A percentile compares a stretch with the other conserved stretches of the same genome.
Evolutionary conservation across 1,139 yeast species (phyloP).

Genomic region (Pichia sp.): DNA sequence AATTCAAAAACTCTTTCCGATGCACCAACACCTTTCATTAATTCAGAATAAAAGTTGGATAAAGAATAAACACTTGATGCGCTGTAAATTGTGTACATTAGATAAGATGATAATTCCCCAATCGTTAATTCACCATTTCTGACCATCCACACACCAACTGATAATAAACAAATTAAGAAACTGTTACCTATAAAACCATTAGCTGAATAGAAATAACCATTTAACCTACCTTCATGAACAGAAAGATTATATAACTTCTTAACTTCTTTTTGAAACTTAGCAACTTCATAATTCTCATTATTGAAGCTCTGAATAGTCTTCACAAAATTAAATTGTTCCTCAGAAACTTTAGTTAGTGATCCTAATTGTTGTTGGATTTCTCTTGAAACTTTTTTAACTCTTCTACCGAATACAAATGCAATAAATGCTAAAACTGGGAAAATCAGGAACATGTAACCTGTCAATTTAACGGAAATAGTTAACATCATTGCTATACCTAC

Average conservation of each 20-base stretch:
- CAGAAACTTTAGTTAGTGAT: slow-evolving; percentile 49
- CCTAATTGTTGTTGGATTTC: slow-evolving; percentile 51
- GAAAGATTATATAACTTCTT: slow-evolving; percentile 41
- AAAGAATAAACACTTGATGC: slow-evolving; percentile 55
- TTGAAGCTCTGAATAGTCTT: slow-evolving; percentile 54
- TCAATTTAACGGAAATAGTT: slow-evolving; percentile 48
- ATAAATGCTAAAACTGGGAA: slow-evolving; percentile 48
- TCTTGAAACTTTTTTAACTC: slow-evolving; percentile 44
- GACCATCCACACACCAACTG: slow-evolving; percentile 49
- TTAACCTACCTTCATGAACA: slow-evolving; percentile 44
- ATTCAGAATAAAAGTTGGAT: slow-evolving; percentile 52
- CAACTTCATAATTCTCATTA: slow-evolving; percentile 37
- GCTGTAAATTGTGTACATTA: slow-evolving; percentile 56
- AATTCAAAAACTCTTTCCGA: slow-evolving; percentile 52
- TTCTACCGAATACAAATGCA: slow-evolving; percentile 48
- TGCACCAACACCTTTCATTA: slow-evolving; percentile 60
- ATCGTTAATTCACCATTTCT: slow-evolving; percentile 44
- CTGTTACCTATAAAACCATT: slow-evolving; percentile 51
- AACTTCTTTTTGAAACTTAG: slow-evolving; percentile 38
- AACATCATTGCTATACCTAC: slow-evolving; percentile 56
- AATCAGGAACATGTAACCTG: slow-evolving; percentile 49
- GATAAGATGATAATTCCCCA: slow-evolving; percentile 52
- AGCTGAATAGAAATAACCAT: slow-evolving; percentile 46
- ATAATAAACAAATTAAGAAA: slow-evolving; percentile 42
- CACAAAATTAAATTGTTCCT: slow-evolving; percentile 50